Base-by-base conservation (phyloP, 139 green algal species). In the Chlamydomonas asymmetrica region DNA sequence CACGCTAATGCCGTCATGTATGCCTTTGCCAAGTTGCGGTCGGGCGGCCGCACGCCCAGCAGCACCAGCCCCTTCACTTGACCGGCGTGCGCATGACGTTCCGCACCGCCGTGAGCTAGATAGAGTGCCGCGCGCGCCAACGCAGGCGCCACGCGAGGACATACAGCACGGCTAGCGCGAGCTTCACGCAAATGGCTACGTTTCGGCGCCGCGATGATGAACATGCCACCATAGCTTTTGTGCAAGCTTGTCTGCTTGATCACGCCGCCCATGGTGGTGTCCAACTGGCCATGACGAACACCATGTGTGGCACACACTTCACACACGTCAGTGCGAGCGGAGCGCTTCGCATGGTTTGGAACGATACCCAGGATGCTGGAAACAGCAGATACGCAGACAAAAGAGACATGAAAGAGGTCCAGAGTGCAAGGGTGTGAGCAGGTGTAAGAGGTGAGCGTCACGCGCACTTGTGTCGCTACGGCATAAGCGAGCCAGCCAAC, bases 51-150 rank as follows among this genome's bases (percentile, higher is more conserved):
- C 7, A 40, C 40, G 48, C 66, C 23, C 38, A 60, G 56, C 29
- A 57, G 56, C 22, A 48, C 2, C 70, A 76, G n/a, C n/a, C n/a
- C n/a, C n/a, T n/a, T n/a, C n/a, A 57, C 70, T 76, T 76, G 29
- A 41, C 56, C 5, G 38, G 2, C 4, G 29, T 39, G 39, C 56
- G 70, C 7, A 41, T 61, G 20, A 67, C 2, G 7, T 56, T 76
- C 1, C 59, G 40, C 10, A n/a, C 27, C 9, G 29, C 70, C 5
- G 3, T 27, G 48, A 76, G 38, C 40, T 22, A 10, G 56, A n/a
- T n/a, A n/a, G n/a, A n/a, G n/a, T n/a, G n/a, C n/a, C n/a, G n/a
- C n/a, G 66, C 70, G 5, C 70, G 70, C 32, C 32, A 2, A 7
- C 29, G 13, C 70, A 76, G 56, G 56, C 70, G 67, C 20, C 40